Evolutionary conservation across 148 eudicot species (phyloP).

Genomic region (Cornus controversa): DNA sequence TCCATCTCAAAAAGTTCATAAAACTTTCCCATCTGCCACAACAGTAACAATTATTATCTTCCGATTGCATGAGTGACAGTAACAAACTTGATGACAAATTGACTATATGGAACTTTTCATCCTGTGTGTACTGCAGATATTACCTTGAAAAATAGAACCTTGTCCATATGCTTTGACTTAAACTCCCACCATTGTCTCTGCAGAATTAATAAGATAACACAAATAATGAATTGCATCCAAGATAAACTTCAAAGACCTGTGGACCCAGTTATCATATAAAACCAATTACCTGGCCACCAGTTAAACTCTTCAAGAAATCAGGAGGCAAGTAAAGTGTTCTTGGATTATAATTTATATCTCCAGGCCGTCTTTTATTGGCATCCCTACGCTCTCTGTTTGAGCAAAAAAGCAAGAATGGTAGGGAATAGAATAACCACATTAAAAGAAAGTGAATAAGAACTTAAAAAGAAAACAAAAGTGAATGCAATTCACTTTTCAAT

Average conservation of each 20-base stretch:
- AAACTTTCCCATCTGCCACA: slow-evolving; percentile 92
- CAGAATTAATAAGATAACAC: slow-evolving; percentile 17
- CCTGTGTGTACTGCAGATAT: slow-evolving; percentile 6
- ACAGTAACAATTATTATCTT: slow-evolving; percentile 8
- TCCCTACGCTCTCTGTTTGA: slow-evolving; percentile 69
- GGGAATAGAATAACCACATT: not conserved
- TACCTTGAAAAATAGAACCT: slow-evolving; percentile 99
- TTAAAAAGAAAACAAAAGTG: not conserved
- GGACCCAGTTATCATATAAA: not conserved
- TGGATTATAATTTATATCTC: slow-evolving; percentile 77
- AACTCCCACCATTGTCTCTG: slow-evolving; percentile 99
- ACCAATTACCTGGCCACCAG: slow-evolving; percentile 74
- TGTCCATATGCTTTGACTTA: slow-evolving; percentile 96
- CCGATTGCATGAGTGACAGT: not conserved
- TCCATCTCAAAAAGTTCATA: slow-evolving; percentile 99
- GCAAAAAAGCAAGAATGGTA: slow-evolving; percentile 6
- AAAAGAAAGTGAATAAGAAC: not conserved
- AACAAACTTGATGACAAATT: not conserved
- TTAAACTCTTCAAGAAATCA: slow-evolving; percentile 61
- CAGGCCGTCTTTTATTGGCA: slow-evolving; percentile 67
- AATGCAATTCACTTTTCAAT: not conserved
- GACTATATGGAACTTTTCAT: not conserved
- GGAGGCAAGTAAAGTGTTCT: slow-evolving; percentile 85
- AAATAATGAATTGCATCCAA: slow-evolving; percentile 8
- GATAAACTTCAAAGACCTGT: not conserved